Percentiles rank a stretch among this genome's conserved stretches.
Conservation (phyloP, 768 basidiomycete species). For the Pleurotus djamor region DNA sequence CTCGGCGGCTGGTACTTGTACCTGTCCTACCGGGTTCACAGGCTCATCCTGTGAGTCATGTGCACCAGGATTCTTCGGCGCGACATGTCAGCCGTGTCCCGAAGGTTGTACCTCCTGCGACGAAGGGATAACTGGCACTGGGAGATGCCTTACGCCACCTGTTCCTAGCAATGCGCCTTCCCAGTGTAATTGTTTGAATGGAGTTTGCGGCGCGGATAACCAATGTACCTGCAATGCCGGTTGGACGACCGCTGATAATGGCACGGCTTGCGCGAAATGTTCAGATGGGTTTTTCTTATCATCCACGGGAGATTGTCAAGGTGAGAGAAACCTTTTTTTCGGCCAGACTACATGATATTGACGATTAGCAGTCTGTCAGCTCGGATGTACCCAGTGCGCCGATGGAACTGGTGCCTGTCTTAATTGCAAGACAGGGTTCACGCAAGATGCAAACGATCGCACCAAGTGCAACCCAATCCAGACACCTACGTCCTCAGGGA, state of each 20-base stretch:
- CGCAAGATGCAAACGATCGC: slow-evolving; percentile 60
- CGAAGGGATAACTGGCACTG: slow-evolving; percentile 76
- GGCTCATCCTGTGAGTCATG: slow-evolving; percentile 83
- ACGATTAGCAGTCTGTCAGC: slow-evolving; percentile 55
- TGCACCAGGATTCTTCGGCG: slow-evolving; percentile 71
- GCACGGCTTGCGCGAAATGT: slow-evolving; percentile 77
- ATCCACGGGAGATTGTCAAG: slow-evolving; percentile 69
- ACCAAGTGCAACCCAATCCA: slow-evolving; percentile 61
- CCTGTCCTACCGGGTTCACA: slow-evolving; percentile 71
- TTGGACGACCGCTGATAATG: slow-evolving; percentile 68
- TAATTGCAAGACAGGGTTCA: slow-evolving; percentile 69
- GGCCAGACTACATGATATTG: slow-evolving; percentile 4
- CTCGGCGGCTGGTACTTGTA: slow-evolving; percentile 65
- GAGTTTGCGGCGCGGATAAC: slow-evolving; percentile 64
- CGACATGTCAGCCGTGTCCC: slow-evolving; percentile 69
- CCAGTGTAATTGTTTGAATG: slow-evolving; percentile 82
- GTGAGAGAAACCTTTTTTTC: slow-evolving; percentile 34
- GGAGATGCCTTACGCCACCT: slow-evolving; percentile 58
- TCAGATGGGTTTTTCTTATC: slow-evolving; percentile 72
- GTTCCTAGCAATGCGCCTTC: slow-evolving; percentile 52
- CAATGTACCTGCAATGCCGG: slow-evolving; percentile 78
- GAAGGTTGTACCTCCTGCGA: slow-evolving; percentile 69
- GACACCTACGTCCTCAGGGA: slow-evolving; percentile 48
- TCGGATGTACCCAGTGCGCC: slow-evolving; percentile 72
- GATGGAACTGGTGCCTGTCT: slow-evolving; percentile 69